A percentile compares a stretch with the other conserved stretches of the same genome.
phyloP scores from a whole-genome alignment of 768 basidiomycete genomes.

The Lentinula guzmanii region DNA sequence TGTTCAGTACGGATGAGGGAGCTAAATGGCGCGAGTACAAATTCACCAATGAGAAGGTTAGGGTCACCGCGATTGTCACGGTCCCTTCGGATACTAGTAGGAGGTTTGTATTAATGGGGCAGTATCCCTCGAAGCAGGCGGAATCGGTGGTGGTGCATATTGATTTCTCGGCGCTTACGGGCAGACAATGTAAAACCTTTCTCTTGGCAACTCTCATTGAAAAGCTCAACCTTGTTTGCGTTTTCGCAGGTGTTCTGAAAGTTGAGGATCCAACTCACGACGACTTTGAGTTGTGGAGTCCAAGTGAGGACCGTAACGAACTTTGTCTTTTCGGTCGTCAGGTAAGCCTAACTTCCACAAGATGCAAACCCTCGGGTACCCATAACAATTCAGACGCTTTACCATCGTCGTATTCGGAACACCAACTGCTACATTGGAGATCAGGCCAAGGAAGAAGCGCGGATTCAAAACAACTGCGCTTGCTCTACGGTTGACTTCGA shows the following conservation, averaged over 20 bases:
- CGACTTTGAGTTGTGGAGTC: conserved; percentile 98
- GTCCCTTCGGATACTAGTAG: conserved; percentile 89
- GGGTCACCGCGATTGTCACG: conserved; percentile 75
- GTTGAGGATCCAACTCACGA: conserved; percentile 71
- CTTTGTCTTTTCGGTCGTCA: conserved; percentile 89
- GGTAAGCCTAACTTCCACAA: conserved; percentile 32
- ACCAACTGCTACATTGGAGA: conserved; percentile 82
- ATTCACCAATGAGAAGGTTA: conserved; percentile 69
- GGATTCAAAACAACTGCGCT: conserved; percentile 62
- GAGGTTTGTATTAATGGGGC: conserved; percentile 82
- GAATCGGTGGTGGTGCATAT: conserved; percentile 72
- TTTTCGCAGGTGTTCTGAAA: conserved; percentile 55
- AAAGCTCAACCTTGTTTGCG: conserved; percentile 2
- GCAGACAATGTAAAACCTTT: conserved; percentile 58
- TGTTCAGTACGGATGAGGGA: conserved; percentile 91
- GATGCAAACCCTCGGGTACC: background rate
- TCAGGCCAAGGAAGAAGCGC: conserved; percentile 43
- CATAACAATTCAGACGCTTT: conserved; percentile 57
- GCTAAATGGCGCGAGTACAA: conserved; percentile 81
- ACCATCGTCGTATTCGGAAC: conserved; percentile 80
- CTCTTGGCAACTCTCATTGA: background rate
- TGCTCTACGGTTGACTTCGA: conserved; percentile 83
- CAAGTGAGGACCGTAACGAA: conserved; percentile 83
- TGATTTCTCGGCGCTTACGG: conserved; percentile 80
- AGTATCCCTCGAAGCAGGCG: conserved; percentile 37